Evolutionary conservation across 2,329 filamentous ascomycete species (phyloP).

Genomic region (Fusarium nisikadoi): DNA sequence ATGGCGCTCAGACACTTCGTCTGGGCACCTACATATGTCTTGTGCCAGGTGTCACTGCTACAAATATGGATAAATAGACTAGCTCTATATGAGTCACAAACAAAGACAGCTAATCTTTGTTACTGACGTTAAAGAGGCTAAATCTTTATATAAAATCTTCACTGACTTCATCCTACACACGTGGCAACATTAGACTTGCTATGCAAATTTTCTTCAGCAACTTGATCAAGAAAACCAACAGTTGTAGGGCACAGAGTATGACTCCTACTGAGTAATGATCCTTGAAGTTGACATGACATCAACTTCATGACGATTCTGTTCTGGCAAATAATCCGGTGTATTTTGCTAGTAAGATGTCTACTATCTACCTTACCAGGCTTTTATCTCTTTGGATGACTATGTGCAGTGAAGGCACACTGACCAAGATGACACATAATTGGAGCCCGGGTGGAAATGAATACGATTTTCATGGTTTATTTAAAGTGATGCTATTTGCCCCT

Average conservation of each 20-base stretch:
- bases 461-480: neutral
- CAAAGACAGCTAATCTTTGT: neutral
- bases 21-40: neutral
- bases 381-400: neutral
- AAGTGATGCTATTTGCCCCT: neutral
- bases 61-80: neutral
- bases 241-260: neutral
- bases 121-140: neutral
- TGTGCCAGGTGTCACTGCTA: neutral
- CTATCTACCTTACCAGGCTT: neutral
- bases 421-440: neutral
- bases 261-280: neutral
- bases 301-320: neutral
- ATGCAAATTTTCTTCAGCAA: neutral
- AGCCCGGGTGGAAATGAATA: neutral
- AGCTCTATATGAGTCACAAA: neutral
- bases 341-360: neutral
- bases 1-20: neutral
- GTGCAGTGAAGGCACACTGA: neutral
- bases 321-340: neutral
- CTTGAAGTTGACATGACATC: neutral
- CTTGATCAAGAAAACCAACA: neutral
- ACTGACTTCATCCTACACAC: slow-evolving; percentile 1
- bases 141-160: neutral
- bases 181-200: slow-evolving; percentile 10